phyloP scores from a whole-genome alignment of 2,329 filamentous ascomycete species.

The Dissoconium aciculare region DNA sequence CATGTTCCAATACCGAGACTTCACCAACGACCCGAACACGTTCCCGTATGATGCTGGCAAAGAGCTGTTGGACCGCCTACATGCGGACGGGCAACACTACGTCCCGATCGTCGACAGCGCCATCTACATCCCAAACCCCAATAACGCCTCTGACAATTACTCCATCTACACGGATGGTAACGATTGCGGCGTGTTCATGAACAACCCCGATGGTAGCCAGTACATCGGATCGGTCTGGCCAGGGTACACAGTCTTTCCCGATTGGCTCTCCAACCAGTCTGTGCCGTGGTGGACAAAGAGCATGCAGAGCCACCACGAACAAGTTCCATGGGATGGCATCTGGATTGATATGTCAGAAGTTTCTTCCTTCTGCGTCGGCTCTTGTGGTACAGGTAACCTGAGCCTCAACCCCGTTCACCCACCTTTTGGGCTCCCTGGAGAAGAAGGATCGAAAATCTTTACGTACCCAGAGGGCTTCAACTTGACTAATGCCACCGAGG shows the following conservation, averaged over 20 bases:
- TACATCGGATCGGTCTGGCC: constrained; percentile 39
- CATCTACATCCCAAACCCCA: constrained; percentile 59
- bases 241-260: constrained; percentile 44
- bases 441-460: constrained; percentile 44
- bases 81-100: constrained; percentile 42
- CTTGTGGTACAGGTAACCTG: constrained; percentile 51
- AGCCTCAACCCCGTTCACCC: constrained; percentile 55
- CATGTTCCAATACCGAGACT: constrained; percentile 47
- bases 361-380: constrained; percentile 53
- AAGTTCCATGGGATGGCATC: constrained; percentile 38
- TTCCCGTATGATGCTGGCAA: constrained; percentile 37
- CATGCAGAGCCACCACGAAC: constrained; percentile 37
- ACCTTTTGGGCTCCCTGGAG: constrained; percentile 49
- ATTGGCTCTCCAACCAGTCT: constrained; percentile 45
- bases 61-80: constrained; percentile 38
- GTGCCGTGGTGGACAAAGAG: constrained; percentile 45
- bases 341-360: constrained; percentile 52
- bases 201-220: constrained; percentile 22
- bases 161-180: constrained; percentile 23
- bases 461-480: constrained; percentile 54
- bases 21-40: constrained; percentile 39
- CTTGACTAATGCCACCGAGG: constrained; percentile 52
- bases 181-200: constrained; percentile 22
- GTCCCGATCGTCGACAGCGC: constrained; percentile 46
- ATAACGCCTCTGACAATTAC: constrained; percentile 52